Conservation (phyloP, 2,329 filamentous ascomycete genomes). For the Endoconidiophora polonica region DNA sequence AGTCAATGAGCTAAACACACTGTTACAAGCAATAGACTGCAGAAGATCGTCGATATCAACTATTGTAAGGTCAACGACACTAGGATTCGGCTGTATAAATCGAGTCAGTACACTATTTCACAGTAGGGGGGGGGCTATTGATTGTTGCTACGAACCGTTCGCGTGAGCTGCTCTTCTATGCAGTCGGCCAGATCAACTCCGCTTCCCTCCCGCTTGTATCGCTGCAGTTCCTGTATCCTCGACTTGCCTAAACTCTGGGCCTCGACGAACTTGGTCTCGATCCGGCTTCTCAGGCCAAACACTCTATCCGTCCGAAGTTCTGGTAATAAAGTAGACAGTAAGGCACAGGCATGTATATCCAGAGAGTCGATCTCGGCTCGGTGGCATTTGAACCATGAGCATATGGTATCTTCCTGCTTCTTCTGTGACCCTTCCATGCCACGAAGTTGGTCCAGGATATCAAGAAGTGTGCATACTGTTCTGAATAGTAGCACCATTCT, state of each 20-base stretch:
- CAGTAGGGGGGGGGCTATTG: not conserved
- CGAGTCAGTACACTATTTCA: not conserved
- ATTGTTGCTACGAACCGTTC: slow-evolving; percentile 31
- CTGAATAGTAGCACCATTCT: slow-evolving; percentile 52
- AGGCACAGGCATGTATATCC: slow-evolving; percentile 33
- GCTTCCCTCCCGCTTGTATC: slow-evolving; percentile 40
- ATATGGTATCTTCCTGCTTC: slow-evolving; percentile 25
- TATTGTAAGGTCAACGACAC: slow-evolving; percentile 31
- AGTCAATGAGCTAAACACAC: slow-evolving; percentile 51
- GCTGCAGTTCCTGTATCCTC: slow-evolving; percentile 42
- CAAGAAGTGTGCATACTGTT: slow-evolving; percentile 58
- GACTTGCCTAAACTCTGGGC: slow-evolving; percentile 47
- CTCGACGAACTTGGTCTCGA: slow-evolving; percentile 52
- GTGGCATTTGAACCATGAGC: slow-evolving; percentile 54
- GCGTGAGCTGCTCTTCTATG: slow-evolving; percentile 45
- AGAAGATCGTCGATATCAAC: slow-evolving; percentile 57
- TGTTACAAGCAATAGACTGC: slow-evolving; percentile 47
- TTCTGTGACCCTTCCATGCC: slow-evolving; percentile 17
- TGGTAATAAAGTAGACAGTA: slow-evolving; percentile 63
- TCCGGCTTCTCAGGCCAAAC: slow-evolving; percentile 48
- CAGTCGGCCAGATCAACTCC: slow-evolving; percentile 56
- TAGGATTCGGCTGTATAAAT: not conserved
- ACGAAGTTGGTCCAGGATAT: slow-evolving; percentile 39
- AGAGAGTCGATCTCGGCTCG: slow-evolving; percentile 38
- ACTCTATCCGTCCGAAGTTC: slow-evolving; percentile 63